phyloP scores from a whole-genome alignment of 768 basidiomycete species.

The Lactarius pseudohatsudake region DNA sequence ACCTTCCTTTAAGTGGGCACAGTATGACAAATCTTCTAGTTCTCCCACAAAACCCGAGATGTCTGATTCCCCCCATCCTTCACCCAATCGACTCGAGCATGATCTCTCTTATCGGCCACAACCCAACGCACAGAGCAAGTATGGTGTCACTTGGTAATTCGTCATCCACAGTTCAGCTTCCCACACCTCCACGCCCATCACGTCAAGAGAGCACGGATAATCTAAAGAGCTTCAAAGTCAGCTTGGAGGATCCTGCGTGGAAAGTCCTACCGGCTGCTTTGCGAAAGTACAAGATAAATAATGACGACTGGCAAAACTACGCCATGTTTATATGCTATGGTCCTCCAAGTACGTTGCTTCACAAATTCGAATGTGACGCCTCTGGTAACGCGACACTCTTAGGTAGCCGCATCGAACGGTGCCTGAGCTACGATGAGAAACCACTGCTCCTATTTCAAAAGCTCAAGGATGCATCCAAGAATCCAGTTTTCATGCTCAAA shows the following conservation, averaged over 20 bases:
- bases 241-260: conserved; percentile 96
- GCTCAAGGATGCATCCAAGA: conserved; percentile 95
- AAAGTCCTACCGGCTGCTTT: conserved; percentile 97
- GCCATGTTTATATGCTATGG: conserved; percentile 99
- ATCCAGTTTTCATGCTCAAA: conserved; percentile 98
- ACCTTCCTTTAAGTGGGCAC: conserved; percentile 87
- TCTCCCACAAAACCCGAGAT: conserved; percentile 79
- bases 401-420: conserved; percentile 86
- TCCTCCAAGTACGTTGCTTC: conserved; percentile 61
- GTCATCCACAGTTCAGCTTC: conserved; percentile 16
- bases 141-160: conserved; percentile 12
- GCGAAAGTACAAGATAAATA: conserved; percentile 98
- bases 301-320: conserved; percentile 98
- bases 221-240: conserved; percentile 95
- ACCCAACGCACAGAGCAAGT: conserved; percentile 19
- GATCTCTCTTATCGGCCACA: conserved; percentile 42
- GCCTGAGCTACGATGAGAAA: conserved; percentile 96
- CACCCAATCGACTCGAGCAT: conserved; percentile 76
- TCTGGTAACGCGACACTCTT: conserved; percentile 3
- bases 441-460: conserved; percentile 96
- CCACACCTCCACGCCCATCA: conserved; percentile 44
- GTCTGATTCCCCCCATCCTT: conserved; percentile 73
- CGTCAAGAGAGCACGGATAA: conserved; percentile 71
- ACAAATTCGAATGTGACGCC: background rate
- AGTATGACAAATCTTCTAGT: conserved; percentile 69